phyloP scores from a whole-genome alignment of 495 filamentous ascomycete species.

The Parathielavia appendiculata region DNA sequence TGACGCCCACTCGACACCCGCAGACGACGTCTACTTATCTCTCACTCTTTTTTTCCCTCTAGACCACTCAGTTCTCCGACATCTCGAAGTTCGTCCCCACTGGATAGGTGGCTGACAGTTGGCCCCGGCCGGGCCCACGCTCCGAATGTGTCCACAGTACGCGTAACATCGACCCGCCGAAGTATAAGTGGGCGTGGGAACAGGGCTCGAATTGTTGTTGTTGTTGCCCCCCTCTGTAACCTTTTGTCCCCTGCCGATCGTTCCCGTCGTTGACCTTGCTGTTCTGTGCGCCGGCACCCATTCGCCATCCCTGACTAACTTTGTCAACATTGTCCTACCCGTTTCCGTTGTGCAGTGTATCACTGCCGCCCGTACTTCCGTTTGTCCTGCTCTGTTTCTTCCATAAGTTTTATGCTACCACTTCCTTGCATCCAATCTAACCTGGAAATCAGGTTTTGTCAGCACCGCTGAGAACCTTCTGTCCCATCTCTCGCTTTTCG shows the following conservation, averaged over 20 bases:
- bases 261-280: background rate
- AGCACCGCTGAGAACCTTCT: too few species aligned
- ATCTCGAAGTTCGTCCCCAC: too few species aligned
- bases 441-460: too few species aligned
- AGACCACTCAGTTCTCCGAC: too few species aligned
- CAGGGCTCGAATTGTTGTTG: too few species aligned
- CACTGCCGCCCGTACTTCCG: constrained; percentile 6
- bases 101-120: too few species aligned
- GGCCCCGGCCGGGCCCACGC: too few species aligned
- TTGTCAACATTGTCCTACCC: background rate
- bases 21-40: too few species aligned
- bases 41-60: too few species aligned
- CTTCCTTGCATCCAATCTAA: background rate
- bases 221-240: background rate
- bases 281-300: background rate
- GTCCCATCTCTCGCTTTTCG: background rate
- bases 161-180: background rate
- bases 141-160: background rate
- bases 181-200: background rate
- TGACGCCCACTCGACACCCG: too few species aligned
- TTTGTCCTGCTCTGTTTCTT: background rate
- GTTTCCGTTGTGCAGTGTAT: background rate
- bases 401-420: background rate
- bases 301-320: background rate
- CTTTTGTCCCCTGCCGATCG: constrained; percentile 2